Conservation (phyloP, 192 early-diverging fungal genomes). For the Backusella tuberculispora region DNA sequence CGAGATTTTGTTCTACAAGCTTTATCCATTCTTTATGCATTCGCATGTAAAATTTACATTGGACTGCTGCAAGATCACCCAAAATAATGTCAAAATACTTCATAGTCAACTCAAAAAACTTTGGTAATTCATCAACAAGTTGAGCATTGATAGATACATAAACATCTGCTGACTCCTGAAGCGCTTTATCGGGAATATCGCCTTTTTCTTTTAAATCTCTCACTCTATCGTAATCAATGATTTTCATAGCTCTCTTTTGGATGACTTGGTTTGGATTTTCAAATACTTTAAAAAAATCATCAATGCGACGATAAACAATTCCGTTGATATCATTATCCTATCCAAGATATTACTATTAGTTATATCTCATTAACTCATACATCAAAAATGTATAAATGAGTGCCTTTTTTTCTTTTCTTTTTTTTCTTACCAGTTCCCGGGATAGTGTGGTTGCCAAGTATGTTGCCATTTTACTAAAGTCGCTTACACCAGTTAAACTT, state of each 20-base stretch:
- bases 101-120: slow-evolving; percentile 59
- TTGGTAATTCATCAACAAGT: slow-evolving; percentile 73
- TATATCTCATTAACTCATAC: not conserved
- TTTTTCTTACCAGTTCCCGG: slow-evolving; percentile 37
- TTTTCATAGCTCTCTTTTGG: slow-evolving; percentile 73
- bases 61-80: slow-evolving; percentile 58
- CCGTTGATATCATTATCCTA: slow-evolving; percentile 27
- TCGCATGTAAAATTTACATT: slow-evolving; percentile 56
- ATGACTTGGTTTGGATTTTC: slow-evolving; percentile 71
- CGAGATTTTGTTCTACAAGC: slow-evolving; percentile 15
- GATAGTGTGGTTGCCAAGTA: slow-evolving; percentile 42
- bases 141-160: slow-evolving; percentile 74
- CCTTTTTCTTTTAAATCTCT: slow-evolving; percentile 62
- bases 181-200: slow-evolving; percentile 67
- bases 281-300: slow-evolving; percentile 53
- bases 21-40: slow-evolving; percentile 39
- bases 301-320: slow-evolving; percentile 38
- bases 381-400: no score
- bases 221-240: slow-evolving; percentile 76
- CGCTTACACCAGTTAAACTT: slow-evolving; percentile 27
- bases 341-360: not conserved
- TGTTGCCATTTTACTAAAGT: slow-evolving; percentile 37
- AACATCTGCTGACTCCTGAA: slow-evolving; percentile 69
- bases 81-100: slow-evolving; percentile 67
- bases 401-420: not conserved